A percentile compares a stretch with the other conserved stretches of the same genome.
phyloP scores from a whole-genome alignment of 345 rosid species.

The Boechera stricta region DNA sequence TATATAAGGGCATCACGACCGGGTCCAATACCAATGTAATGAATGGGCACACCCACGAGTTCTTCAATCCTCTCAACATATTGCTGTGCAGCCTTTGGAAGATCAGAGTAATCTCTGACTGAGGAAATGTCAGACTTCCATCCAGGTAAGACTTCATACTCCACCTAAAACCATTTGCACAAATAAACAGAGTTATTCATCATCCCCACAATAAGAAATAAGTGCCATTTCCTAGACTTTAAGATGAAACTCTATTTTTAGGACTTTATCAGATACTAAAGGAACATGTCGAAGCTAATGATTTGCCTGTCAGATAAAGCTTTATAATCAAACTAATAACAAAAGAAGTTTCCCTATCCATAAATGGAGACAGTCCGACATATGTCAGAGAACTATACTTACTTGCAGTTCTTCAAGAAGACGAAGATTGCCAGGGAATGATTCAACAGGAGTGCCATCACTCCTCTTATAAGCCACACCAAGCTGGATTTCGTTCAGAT shows the following conservation, averaged over 20 bases:
- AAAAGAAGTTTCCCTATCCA: background rate
- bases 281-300: constrained; percentile 4
- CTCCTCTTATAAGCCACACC: constrained; percentile 74
- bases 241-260: constrained; percentile 16
- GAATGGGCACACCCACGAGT: constrained; percentile 78
- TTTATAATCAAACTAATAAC: constrained; percentile 15
- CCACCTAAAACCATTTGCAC: constrained; percentile 60
- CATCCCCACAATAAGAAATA: background rate
- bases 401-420: constrained; percentile 64
- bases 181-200: background rate
- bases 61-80: constrained; percentile 94
- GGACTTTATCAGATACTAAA: constrained; percentile 21
- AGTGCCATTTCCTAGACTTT: background rate
- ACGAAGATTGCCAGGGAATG: constrained; percentile 87
- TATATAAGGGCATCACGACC: constrained; percentile 91
- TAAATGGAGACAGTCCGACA: background rate
- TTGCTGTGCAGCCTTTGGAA: constrained; percentile 78
- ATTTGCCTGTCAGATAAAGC: background rate
- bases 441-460: constrained; percentile 79
- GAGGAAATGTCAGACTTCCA: constrained; percentile 89
- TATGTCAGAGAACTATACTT: constrained; percentile 34
- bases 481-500: constrained; percentile 75
- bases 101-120: constrained; percentile 72
- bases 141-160: constrained; percentile 90
- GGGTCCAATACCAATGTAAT: constrained; percentile 92